phyloP scores from a whole-genome alignment of 192 early-diverging fungal species.

The Pilobolus umbonatus region DNA sequence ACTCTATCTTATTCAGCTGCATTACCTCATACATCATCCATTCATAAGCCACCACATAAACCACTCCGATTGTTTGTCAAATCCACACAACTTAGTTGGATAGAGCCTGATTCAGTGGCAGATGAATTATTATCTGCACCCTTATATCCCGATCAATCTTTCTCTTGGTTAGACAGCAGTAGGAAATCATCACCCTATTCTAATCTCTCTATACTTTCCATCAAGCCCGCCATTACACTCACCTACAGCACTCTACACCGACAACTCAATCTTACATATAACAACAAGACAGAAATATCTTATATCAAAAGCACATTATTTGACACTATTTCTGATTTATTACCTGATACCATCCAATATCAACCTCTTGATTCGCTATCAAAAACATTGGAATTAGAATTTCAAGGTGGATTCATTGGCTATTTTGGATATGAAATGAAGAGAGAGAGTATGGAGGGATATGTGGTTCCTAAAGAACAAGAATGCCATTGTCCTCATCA shows the following conservation, averaged over 20 bases:
- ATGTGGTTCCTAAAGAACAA: constrained; percentile 36
- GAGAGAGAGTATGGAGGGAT: constrained; percentile 61
- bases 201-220: constrained; percentile 17
- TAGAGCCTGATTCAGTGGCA: constrained; percentile 15
- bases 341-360: not conserved
- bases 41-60: not conserved
- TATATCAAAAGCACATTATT: constrained; percentile 48
- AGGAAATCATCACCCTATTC: constrained; percentile 30
- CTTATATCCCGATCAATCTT: not conserved
- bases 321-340: constrained; percentile 54
- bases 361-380: constrained; percentile 4
- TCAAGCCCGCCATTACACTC: constrained; percentile 23
- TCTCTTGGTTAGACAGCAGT: constrained; percentile 64
- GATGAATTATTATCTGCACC: constrained; percentile 23
- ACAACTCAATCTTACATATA: constrained; percentile 1
- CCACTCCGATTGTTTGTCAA: constrained; percentile 4
- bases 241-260: constrained; percentile 32
- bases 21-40: not conserved
- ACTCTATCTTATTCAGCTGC: not conserved
- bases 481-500: constrained; percentile 24
- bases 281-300: constrained; percentile 1
- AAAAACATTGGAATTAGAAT: constrained; percentile 41
- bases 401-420: constrained; percentile 83
- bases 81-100: constrained; percentile 19
- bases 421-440: constrained; percentile 97